Base-by-base conservation (phyloP, 1,284 basidiomycete species). In the Golubevia sp. region DNA sequence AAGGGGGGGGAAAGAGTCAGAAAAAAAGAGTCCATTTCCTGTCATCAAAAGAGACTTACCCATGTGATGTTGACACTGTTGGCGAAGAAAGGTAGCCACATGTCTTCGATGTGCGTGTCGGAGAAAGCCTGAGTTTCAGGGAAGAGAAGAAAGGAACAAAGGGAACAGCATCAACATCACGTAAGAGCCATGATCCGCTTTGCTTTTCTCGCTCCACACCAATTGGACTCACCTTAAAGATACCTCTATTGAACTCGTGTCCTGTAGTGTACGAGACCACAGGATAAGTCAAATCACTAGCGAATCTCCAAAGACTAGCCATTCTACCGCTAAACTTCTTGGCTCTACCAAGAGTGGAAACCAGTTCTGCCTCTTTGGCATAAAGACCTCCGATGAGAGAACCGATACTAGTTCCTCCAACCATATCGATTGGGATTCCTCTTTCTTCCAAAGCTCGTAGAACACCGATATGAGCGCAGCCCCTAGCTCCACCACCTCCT, bases 61-160 rank as follows among this genome's bases (percentile, higher is more conserved):
- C 77, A 79, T n/a, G 80, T 83, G 57, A 83, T 77, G 70, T 80
- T 82, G 59, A 79, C 82, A 56, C 76, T 83, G 62, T 82, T 82
- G 74, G 76, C 78, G 61, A 83, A 83, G 65, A 74, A 83, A 2
- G 80, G 79, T 15, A 83, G 73, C 80, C 80, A 83, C 75, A 82
- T 80, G 58, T 83, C 80, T 58, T 83, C 80, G 56, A 83, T 83
- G 64, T 70, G 68, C 25, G 65, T 68, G 1, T 63, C 61, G 11
- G 49, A 49, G 18, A 69, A 44, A 2, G 65, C 64, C 57, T 68
- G 53, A 11, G 25, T 48, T 5, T 20, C 20, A 18, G n/a, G 20
- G 51, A 52, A 52, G 50, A 52, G 25, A 52, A 5, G 50, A 5
- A 27, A 6, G 13, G 50, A 52, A 52, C 6, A n/a, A 53, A 25